Evolutionary conservation across 2,329 filamentous ascomycete genomes (phyloP).

Genomic region (Fusarium mangiferae): DNA sequence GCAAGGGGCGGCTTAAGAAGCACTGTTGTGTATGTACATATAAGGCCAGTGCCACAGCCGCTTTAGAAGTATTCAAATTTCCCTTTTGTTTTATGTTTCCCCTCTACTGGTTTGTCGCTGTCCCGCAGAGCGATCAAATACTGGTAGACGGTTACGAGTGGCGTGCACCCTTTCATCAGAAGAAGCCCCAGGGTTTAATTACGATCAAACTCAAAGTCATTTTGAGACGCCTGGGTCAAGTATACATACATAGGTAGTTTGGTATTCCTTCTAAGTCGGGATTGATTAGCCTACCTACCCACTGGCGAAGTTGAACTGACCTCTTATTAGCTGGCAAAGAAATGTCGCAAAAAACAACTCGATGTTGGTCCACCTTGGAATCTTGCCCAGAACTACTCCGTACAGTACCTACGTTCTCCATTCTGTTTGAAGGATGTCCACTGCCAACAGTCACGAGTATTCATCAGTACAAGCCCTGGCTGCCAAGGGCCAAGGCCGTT

Average conservation of each 20-base stretch:
- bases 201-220: neutral
- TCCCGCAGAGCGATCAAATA: conserved; percentile 17
- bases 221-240: neutral
- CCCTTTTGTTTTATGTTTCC: neutral
- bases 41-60: conserved; percentile 7
- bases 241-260: neutral
- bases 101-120: neutral
- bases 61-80: neutral
- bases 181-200: neutral
- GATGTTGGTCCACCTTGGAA: conserved; percentile 10
- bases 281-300: neutral
- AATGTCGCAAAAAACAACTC: conserved; percentile 7
- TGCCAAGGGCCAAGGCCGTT: conserved; percentile 35
- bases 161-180: conserved; percentile 11
- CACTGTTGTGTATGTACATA: neutral
- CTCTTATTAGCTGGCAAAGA: neutral
- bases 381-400: conserved; percentile 1
- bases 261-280: neutral
- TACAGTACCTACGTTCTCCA: neutral
- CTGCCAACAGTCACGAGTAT: conserved; percentile 23
- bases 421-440: conserved; percentile 19
- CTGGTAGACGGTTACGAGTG: neutral
- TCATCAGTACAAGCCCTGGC: conserved; percentile 4
- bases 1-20: neutral
- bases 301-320: neutral